A percentile compares a stretch with the other conserved stretches of the same genome.
These are phyloP conservation scores for Dalechampia spathulata DNA, from an alignment of 441 rosid species.

Conservation along the genomic window DNA sequence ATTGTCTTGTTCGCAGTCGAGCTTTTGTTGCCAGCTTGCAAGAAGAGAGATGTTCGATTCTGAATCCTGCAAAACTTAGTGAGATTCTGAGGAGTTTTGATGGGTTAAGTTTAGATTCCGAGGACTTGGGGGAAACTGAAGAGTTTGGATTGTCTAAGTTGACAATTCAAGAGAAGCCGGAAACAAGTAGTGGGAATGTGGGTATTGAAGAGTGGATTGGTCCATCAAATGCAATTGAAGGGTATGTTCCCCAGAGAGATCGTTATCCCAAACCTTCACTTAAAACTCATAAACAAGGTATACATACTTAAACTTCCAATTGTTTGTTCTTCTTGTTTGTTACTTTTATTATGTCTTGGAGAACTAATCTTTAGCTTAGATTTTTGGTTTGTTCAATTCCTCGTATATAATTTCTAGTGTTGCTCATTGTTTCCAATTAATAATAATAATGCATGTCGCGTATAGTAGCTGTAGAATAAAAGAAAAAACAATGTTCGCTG, in stretches of 20 bases:
- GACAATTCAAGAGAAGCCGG: conserved; percentile 51
- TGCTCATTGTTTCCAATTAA: too few relatives aligned
- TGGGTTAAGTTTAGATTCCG: conserved; percentile 19
- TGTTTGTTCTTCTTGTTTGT: background rate
- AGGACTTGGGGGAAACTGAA: conserved; percentile 24
- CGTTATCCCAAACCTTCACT: conserved; percentile 16
- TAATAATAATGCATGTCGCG: too few relatives aligned
- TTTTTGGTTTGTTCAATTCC: background rate
- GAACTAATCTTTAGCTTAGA: conserved; percentile 1
- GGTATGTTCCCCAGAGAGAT: conserved; percentile 58
- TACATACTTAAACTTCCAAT: background rate
- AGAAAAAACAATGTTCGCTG: too few relatives aligned
- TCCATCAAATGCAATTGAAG: conserved; percentile 80
- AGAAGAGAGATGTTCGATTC: conserved; percentile 43
- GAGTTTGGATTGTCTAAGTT: conserved; percentile 46
- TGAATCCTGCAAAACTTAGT: conserved; percentile 35
- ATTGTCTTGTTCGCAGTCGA: conserved; percentile 48
- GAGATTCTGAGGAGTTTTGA: conserved; percentile 41
- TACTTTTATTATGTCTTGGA: background rate
- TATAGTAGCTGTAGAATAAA: too few relatives aligned
- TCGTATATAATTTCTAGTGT: background rate
- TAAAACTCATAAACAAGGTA: conserved; percentile 32
- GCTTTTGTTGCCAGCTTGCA: conserved; percentile 44
- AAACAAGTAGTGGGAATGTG: conserved; percentile 25
- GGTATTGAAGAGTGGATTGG: conserved; percentile 50